Base-by-base conservation (phyloP, 75 land plant genomes). In the Ceratopteris richardii region DNA sequence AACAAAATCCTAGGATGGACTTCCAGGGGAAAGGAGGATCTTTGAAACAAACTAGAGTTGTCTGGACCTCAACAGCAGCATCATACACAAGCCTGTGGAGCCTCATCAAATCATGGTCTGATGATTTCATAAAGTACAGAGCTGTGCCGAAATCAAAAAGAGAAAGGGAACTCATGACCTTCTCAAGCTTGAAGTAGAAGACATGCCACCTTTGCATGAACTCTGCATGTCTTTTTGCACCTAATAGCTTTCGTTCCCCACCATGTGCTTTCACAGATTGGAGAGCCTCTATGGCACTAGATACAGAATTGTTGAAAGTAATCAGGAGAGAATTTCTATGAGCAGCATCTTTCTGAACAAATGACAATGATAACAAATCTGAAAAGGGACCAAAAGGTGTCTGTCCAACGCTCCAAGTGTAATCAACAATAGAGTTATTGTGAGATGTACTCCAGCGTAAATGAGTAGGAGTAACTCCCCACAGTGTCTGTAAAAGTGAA, bases 341-440 rank as follows among this genome's bases (percentile, higher is more conserved):
- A 20, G 92, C 97, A 5, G 99, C 96, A 67, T 95, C 96, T 46
- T 70, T 84, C 63, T 95, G 97, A 46, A 82, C 96, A 66, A 95
- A 95, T 0, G 99, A 90, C 48, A 95, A 61, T 4, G 88, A 79
- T 29, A 64, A 63, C 27, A 59, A 30, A 61, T 90, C 88, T 14
- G 92, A 86, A 43, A 95, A 95, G 25, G 99, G 99, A 0, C 99
- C 99, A 75, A 95, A 95, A 6, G 99, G 99, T 11, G 99, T 90
- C 61, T 84, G 92, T 13, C 99, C 99, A 53, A 84, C 63, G 54
- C 92, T 82, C 96, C 96, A 95, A 1, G 88, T 80, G 59, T 95
- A 95, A 62, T 95, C 99, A 11, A 95, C 80, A 50, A 87, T 4
- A 20, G 99, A 77, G 54, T 42, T 69, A 66, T 95, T 95, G 53